Evolutionary conservation across 768 basidiomycete genomes (phyloP), one percentile per base, ranked within the genome.

Genomic region (Leucocoprinus leucothites): DNA sequence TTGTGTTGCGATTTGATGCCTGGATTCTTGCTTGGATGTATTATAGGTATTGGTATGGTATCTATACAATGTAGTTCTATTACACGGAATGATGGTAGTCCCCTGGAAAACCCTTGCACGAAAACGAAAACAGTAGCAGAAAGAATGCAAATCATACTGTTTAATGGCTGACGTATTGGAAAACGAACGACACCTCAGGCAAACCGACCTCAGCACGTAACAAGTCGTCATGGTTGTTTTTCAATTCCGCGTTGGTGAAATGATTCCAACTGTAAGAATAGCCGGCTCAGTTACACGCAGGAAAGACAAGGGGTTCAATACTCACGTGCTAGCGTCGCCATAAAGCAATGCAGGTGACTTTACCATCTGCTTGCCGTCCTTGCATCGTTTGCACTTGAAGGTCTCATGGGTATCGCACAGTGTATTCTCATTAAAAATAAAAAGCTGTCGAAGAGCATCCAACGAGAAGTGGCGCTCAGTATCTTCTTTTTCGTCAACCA

Each of bases 321-420:
- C 94, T 58, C 80, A 94, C 92, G 95, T 91, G 89, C 92, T 95
- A 2, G 91, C 94, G 68, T 99, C 97, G 14, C 97, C 97, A 61
- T 98, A 98, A 14, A 99, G 67, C 63, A 98, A 68, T 0, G 92
- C 94, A 1, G 87, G 84, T 3, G 91, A 78, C 70, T 96, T 98
- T 63, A 82, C 77, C 42, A 79, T 65, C 68, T 98, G 97, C 63
- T 81, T 88, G 18, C 93, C 94, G 58, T 94, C 77, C 71, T 82
- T 87, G 69, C 94, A 96, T 48, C 91, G 81, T 68, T 91, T 92
- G 71, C 93, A 95, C 71, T 98, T 98, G 82, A 96, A 98, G 7
- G 94, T 95, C 65, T 98, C 96, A 63, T 99, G 97, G 31, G 97
- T 98, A 66, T 98, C 94, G 63, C 90, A 93, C 9, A 85, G 67